A percentile compares a stretch with the other conserved stretches of the same genome.
These are phyloP conservation scores for Crataegus laevigata DNA, from an alignment of 306 rosid species.

Conservation along the genomic window DNA sequence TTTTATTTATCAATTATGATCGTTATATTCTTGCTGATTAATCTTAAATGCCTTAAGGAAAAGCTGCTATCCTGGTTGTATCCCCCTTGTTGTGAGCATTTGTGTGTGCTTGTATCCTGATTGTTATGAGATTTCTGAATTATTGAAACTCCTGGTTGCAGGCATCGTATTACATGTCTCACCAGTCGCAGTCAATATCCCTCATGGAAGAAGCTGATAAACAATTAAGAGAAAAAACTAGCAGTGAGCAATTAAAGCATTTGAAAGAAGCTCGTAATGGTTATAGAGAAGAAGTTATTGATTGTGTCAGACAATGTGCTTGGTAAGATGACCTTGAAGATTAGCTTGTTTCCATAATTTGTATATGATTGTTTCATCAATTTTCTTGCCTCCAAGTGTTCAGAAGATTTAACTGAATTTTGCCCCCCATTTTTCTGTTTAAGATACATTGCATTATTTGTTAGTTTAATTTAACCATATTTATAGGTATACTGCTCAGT, in stretches of 20 bases:
- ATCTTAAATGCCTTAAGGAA: background rate
- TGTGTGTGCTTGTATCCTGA: background rate
- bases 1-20: background rate
- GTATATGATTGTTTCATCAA: background rate
- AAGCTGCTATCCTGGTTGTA: no score
- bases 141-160: slow-evolving; percentile 26
- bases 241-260: slow-evolving; percentile 53
- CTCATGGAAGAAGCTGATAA: slow-evolving; percentile 79
- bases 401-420: background rate
- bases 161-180: slow-evolving; percentile 83
- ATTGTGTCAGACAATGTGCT: slow-evolving; percentile 61
- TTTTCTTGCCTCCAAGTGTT: background rate
- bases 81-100: background rate
- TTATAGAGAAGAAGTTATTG: slow-evolving; percentile 69
- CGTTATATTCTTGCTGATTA: background rate
- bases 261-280: slow-evolving; percentile 79
- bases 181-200: slow-evolving; percentile 60
- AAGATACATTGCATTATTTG: background rate
- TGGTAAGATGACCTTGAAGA: slow-evolving; percentile 42
- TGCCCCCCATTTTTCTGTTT: background rate
- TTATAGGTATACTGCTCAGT: background rate
- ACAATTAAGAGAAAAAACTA: slow-evolving; percentile 67
- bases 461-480: background rate
- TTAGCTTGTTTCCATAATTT: slow-evolving; percentile 8
- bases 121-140: slow-evolving; percentile 12